These are phyloP conservation scores for Porcisia deanei DNA, from an alignment of 208 protist genomes.

Conservation along the genomic window DNA sequence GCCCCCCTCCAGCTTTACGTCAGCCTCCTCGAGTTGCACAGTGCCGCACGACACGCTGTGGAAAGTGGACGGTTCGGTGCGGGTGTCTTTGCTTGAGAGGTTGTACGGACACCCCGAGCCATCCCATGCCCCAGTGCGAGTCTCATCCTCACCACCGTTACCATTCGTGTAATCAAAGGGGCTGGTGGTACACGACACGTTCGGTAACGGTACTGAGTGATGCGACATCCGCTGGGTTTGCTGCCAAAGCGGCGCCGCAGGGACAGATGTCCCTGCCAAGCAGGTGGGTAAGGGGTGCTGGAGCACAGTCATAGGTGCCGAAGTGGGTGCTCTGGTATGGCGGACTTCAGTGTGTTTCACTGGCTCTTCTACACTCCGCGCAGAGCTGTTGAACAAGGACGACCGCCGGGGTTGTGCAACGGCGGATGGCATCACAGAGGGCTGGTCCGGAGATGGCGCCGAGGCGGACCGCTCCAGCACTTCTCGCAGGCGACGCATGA, in stretches of 20 bases:
- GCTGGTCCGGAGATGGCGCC: neutral
- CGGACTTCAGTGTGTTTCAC: neutral
- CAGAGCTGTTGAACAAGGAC: neutral
- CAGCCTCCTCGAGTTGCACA: neutral
- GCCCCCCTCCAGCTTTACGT: neutral
- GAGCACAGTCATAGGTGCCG: neutral
- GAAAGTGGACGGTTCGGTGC: constrained; percentile 7
- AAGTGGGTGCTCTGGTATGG: neutral
- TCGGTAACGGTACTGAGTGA: neutral
- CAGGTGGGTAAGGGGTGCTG: no score
- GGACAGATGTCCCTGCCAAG: no score
- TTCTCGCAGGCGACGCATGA: constrained; percentile 22
- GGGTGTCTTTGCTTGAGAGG: constrained; percentile 12
- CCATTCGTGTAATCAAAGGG: neutral
- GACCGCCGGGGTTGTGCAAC: neutral
- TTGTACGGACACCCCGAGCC: constrained; percentile 6
- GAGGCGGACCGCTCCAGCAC: constrained; percentile 12
- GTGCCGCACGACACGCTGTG: constrained; percentile 15
- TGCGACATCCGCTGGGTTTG: neutral
- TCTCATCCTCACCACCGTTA: neutral
- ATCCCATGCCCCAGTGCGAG: neutral
- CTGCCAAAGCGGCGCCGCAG: neutral
- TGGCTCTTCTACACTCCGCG: neutral
- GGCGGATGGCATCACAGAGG: constrained; percentile 4
- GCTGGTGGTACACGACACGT: neutral